Conservation (phyloP, 345 rosid species). For the Gossypium mustelinum region DNA sequence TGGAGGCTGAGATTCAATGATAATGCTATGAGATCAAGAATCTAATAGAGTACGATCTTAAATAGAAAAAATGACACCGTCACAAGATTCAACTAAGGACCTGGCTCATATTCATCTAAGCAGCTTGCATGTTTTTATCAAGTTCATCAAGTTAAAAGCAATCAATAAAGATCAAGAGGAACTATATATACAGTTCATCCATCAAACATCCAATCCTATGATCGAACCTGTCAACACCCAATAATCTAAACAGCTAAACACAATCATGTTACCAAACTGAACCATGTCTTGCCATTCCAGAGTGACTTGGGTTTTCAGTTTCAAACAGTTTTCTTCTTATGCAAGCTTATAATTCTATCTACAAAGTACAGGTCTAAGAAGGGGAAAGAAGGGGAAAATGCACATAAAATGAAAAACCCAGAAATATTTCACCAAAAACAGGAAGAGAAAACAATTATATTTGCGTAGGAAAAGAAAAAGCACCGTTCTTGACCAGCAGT, state of each 20-base stretch:
- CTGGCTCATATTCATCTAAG: not conserved
- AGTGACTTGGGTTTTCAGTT: not conserved
- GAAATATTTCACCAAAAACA: not conserved
- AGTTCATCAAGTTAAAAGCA: not conserved
- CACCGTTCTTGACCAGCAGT: slow-evolving; percentile 96
- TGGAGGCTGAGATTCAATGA: not conserved
- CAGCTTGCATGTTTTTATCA: not conserved
- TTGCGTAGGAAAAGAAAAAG: not conserved
- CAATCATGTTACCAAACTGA: not conserved
- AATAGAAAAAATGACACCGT: not conserved
- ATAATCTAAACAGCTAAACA: not conserved
- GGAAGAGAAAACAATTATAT: not conserved
- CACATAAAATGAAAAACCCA: not conserved
- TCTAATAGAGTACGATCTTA: not conserved
- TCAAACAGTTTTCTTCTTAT: not conserved
- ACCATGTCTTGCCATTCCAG: not conserved
- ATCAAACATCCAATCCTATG: not conserved
- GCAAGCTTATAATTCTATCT: not conserved
- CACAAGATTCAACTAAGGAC: not conserved
- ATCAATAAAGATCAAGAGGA: not conserved
- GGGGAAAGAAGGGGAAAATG: not conserved
- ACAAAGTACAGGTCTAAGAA: slow-evolving; percentile 8
- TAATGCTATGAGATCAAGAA: not conserved
- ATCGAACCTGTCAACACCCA: not conserved
- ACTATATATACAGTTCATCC: not conserved